These are phyloP conservation scores for Coniferiporia weirii DNA, from an alignment of 1,284 basidiomycete genomes.

Conservation along the genomic window DNA sequence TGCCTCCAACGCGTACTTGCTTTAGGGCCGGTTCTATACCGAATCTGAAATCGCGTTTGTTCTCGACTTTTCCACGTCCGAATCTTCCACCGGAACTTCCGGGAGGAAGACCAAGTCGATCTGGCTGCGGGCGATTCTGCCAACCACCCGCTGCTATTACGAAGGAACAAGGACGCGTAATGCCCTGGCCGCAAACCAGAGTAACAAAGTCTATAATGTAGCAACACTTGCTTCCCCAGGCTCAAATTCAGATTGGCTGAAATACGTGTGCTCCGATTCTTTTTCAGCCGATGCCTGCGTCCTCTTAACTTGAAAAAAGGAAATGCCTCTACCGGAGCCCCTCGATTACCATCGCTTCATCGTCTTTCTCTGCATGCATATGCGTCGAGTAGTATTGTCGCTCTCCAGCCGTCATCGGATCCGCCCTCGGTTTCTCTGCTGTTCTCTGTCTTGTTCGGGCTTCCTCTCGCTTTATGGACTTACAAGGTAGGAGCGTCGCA, in stretches of 20 bases:
- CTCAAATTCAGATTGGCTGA: background rate
- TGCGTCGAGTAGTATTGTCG: background rate
- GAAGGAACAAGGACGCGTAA: no score
- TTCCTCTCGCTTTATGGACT: constrained; percentile 9
- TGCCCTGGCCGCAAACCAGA: no score
- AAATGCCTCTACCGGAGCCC: no score
- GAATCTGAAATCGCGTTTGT: no score
- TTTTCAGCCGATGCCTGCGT: background rate
- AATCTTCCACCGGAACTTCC: no score
- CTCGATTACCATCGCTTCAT: no score
- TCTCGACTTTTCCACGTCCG: no score
- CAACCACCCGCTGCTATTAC: no score
- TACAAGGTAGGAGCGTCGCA: constrained; percentile 7
- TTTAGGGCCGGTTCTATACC: constrained; percentile 11
- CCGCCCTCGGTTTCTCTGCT: constrained; percentile 12
- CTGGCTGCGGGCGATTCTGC: no score
- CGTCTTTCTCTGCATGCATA: background rate
- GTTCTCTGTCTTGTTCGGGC: constrained; percentile 9
- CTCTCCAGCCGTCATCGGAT: constrained; percentile 3
- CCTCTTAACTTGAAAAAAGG: background rate
- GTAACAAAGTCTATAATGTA: background rate
- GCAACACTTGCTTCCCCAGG: background rate
- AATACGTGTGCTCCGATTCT: background rate
- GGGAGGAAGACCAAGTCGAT: no score
- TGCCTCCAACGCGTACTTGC: background rate